Evolutionary conservation across 2,329 filamentous ascomycete species (phyloP), one percentile per base, ranked within the genome.

Genomic region (Phyllosticta citriasiana): DNA sequence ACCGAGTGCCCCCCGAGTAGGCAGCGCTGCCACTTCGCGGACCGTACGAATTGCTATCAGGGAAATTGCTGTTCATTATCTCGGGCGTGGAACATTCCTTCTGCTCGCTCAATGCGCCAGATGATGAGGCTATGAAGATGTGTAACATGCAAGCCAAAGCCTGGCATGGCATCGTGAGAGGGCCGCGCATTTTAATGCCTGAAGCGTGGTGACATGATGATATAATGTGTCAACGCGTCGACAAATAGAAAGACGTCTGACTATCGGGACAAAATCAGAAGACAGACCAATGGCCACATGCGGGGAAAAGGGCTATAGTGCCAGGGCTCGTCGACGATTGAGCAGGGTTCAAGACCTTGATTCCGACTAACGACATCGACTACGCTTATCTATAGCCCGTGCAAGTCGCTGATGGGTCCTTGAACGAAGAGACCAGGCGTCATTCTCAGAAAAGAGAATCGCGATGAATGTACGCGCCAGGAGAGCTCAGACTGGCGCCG

Each of bases 1-100:
- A 72, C 8, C 62, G 64, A 2, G 64, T 69, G 40, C 69, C 67
- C 64, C 68, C 60, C 1, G 66, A 65, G 61, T 73, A 73, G 1
- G 60, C 62, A 7, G 67, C 65, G 57, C 62, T 67, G 59, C 73
- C 70, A 12, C 69, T 69, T 26, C 66, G 65, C 35, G 67, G 57
- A 7, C 67, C 63, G 14, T 30, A 60, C 27, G 27, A 30, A 57
- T 64, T 65, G 35, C 40, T 47, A 3, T n/a, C 40, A 5, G 40
- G 40, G 6, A 14, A n/a, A 4, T 3, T n/a, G 4, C 4, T 47
- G 2, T 47, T 47, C 2, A n/a, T 16, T 14, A 47, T 47, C 4
- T n/a, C n/a, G 14, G 16, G 7, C n/a, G 40, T 14, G 10, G 9
- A 12, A 35, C 9, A 35, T 14, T 16, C 3, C 14, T n/a, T 16